Base-by-base conservation (phyloP, 345 rosid species). In the Hirschfeldia incana region DNA sequence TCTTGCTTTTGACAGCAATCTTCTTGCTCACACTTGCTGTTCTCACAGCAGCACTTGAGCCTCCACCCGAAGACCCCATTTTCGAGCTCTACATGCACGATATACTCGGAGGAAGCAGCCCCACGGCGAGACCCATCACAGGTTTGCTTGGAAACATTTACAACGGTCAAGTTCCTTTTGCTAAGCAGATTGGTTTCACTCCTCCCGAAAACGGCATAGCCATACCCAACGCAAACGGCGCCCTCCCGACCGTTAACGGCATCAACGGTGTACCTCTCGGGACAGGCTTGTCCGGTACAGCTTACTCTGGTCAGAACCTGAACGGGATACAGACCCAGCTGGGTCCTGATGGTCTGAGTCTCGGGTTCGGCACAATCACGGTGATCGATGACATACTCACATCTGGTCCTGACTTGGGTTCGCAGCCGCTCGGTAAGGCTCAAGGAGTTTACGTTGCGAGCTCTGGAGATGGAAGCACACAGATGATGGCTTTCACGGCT, bases 401-500 rank as follows among this genome's bases (percentile, higher is more conserved):
- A 6, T 27, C 88, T 70, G 89, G 90, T 81, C 97, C 98, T 27
- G 91, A 91, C 49, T 81, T 91, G 83, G 94, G 97, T 37, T 85
- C 93, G 0, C 97, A 91, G 78, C 69, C 82, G 4, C 83, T 95
- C 10, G 98, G 98, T 34, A 92, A 87, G 74, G 98, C 98, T 73
- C 98, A 92, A 76, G 98, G 98, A 36, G 91, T 91, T 68, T 91
- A 92, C 55, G 89, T 91, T 69, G 98, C 98, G 1, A 92, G 94
- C 36, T 92, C 99, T 21, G 88, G 86, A 17, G 91, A 90, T 68
- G 98, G 97, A 59, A 82, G 86, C 68, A 89, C 91, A 36, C 99
- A 94, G 84, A 91, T 92, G 97, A 90, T 94, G 98, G 88, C 98
- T 53, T 95, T 95, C 80, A 89, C 98, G 28, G 94, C 97, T 33